Percentiles rank a stretch among this genome's conserved stretches.
Conservation (phyloP, 345 rosid genomes). For the Hibiscus mutabilis region DNA sequence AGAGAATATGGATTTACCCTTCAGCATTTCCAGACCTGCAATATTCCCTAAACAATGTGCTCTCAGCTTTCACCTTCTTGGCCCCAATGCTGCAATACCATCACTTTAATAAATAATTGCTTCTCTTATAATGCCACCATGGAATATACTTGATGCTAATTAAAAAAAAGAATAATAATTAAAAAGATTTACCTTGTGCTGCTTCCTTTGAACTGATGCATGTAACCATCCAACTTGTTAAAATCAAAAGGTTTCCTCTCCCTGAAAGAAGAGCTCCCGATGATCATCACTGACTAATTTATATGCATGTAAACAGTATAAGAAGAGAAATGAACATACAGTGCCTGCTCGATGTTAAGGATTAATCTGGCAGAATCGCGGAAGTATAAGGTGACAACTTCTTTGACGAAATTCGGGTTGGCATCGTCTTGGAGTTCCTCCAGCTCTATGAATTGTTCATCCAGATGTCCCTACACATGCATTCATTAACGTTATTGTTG, state of each 20-base stretch:
- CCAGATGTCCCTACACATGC: conserved; percentile 28
- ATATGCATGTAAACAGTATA: not conserved
- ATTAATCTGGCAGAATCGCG: conserved; percentile 57
- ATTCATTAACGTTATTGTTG: no score
- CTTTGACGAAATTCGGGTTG: conserved; percentile 71
- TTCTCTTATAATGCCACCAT: conserved; percentile 15
- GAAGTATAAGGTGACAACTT: conserved; percentile 55
- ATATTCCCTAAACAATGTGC: conserved; percentile 75
- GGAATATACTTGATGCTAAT: conserved; percentile 24
- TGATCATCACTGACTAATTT: not conserved
- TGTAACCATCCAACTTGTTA: conserved; percentile 53
- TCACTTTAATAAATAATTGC: conserved; percentile 2
- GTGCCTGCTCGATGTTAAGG: conserved; percentile 39
- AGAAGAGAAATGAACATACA: conserved; percentile 29
- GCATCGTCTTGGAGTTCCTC: conserved; percentile 72
- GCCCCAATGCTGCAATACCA: conserved; percentile 81
- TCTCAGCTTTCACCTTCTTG: conserved; percentile 85
- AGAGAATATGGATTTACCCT: conserved; percentile 41
- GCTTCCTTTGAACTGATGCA: conserved; percentile 97
- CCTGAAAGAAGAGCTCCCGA: conserved; percentile 26
- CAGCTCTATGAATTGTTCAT: conserved; percentile 60
- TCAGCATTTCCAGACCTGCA: conserved; percentile 76
- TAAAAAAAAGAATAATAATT: no score
- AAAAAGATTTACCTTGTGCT: conserved; percentile 52
- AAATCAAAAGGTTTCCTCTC: conserved; percentile 54